Evolutionary conservation across 2,329 filamentous ascomycete genomes (phyloP), one percentile per base, ranked within the genome.

Genomic region (Xylaria digitata): DNA sequence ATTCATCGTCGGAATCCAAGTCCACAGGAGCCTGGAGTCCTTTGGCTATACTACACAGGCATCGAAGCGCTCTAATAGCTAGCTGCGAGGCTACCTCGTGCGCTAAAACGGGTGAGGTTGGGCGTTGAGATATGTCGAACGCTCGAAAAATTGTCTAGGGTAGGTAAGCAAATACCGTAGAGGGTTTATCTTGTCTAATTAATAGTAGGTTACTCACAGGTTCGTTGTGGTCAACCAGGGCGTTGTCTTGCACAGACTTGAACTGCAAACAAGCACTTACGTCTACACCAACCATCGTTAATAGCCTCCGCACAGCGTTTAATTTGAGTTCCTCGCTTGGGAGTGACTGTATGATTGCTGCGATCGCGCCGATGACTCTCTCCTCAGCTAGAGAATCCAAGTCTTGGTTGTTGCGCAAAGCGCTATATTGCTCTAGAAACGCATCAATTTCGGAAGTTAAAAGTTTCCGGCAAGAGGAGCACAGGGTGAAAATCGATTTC

Each of bases 331-430:
- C 79, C 55, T 90, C 84, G 1, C 87, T 84, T 0, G 86, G 80
- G 9, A 93, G 83, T 8, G 91, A 91, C 78, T 96, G 92, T 34
- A 94, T 86, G 49, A 96, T 89, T 8, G 88, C 89, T 8, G 92
- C 87, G 70, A 96, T 92, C 1, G 89, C 92, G 46, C 90, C 88
- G 5, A 93, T 83, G 0, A 95, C 86, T 71, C 88, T 88, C 74
- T 94, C 92, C 74, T 92, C 92, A 1, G 89, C 89, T 60, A 89
- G 81, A 45, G 87, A 87, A 69, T 94, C 91, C 9, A 92, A 82
- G 7, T 85, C 86, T n/a, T 81, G 80, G 57, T 83, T 83, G 23
- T 79, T 79, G n/a, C 87, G 82, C 57, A 94, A 86, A n/a, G 83
- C 82, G 64, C 86, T 82, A 75, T 94, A 95, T 74, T 94, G 90